A percentile compares a stretch with the other conserved stretches of the same genome.
Evolutionary conservation across 2,329 filamentous ascomycete genomes (phyloP).

Genomic region (Ploettnerulaceae sp.): DNA sequence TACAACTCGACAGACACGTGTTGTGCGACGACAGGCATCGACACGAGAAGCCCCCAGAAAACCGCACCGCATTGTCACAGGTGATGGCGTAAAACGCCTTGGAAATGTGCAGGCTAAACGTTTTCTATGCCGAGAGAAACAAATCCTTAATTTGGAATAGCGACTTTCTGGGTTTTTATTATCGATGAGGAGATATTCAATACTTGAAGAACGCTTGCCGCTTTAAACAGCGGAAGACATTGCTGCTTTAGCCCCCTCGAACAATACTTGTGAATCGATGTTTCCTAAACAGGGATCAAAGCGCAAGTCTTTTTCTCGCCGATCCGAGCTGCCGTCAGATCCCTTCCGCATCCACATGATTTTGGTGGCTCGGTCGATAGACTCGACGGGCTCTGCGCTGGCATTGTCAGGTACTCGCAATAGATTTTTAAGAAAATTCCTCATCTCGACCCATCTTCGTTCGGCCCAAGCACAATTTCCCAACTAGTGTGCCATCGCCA

Average conservation of each 20-base stretch:
- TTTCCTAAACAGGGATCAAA: constrained; percentile 2
- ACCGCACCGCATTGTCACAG: background rate
- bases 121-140: background rate
- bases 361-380: constrained; percentile 3
- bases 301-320: background rate
- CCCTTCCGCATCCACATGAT: background rate
- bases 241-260: constrained; percentile 4
- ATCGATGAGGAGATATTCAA: background rate
- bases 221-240: background rate
- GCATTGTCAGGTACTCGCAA: background rate
- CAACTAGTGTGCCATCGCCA: too few relatives aligned
- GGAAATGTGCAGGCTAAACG: background rate
- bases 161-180: background rate
- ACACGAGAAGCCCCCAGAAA: background rate
- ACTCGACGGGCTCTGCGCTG: background rate
- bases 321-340: background rate
- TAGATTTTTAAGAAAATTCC: background rate
- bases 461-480: too few relatives aligned
- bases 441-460: background rate
- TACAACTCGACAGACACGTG: background rate
- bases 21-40: background rate
- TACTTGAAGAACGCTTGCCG: constrained; percentile 2
- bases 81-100: background rate
- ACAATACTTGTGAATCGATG: background rate
- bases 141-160: background rate